Base-by-base conservation (phyloP, 768 basidiomycete species). In the Mycena capillaripes region DNA sequence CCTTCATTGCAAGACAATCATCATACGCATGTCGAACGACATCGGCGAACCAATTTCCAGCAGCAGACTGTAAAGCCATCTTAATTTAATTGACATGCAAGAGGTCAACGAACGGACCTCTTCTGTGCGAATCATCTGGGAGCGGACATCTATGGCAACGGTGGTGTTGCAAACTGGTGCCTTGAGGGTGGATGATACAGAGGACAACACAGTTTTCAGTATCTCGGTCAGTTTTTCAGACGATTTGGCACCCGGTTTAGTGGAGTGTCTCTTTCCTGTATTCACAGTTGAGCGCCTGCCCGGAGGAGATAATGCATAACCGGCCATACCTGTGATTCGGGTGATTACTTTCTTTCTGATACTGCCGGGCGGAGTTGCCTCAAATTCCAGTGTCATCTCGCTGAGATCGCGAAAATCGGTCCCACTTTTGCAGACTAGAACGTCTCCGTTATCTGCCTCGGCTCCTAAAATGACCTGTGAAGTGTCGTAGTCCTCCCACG, bases 391-490 rank as follows among this genome's bases (percentile, higher is more conserved):
- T 0, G 81, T 85, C 52, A 96, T 83, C 71, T 95, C 93, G 61
- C 94, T 95, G 38, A 97, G 83, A 73, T 97, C 95, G 42, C 93
- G 89, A 78, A 97, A 97, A 82, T 97, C 95, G 3, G 92, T 94
- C 10, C 96, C 96, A 77, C 94, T 96, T 82, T 97, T 97, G 70
- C 96, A 84, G 23, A 93, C 85, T 23, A 95, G 83, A 34, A 93
- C 84, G 58, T 93, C 90, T 4, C 93, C 93, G 2, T 88, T 77
- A 74, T 95, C 94, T n/a, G 82, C 84, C 76, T 95, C 93, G 8
- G 90, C 90, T 32, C 93, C 95, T 19, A 92, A 86, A 32, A 88
- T 86, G 4, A 84, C 79, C 52, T 86, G 75, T 4, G 79, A 82
- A 23, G 85, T 78, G 72, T 95, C 89, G 70, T 90, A 92, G 63